Evolutionary conservation across 2,329 filamentous ascomycete genomes (phyloP), one percentile per base, ranked within the genome.

Genomic region (Fusarium sp.): DNA sequence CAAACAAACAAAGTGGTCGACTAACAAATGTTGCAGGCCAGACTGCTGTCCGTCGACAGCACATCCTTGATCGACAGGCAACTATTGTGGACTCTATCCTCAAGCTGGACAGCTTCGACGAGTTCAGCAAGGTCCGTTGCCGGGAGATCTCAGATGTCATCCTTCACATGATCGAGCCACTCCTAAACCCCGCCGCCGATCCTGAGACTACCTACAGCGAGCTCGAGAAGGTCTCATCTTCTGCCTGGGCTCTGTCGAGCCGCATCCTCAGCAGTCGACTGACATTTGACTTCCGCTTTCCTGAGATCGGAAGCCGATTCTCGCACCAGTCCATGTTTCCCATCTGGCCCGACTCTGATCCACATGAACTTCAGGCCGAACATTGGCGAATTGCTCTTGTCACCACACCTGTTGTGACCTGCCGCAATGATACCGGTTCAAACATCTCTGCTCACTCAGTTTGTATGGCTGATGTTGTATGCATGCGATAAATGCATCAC

Each of bases 331-430:
- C 81, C 72, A 90, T 87, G 85, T 79, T 81, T 51, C 84, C 72
- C 61, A 82, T 87, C 68, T 87, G 87, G 79, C 82, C 83, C 30
- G 72, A 77, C 41, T 75, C 81, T 34, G 82, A 85, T 41, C 81
- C 84, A 1, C 78, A 82, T 62, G 81, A 85, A 58, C 78, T 89
- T 26, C 87, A 89, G 80, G 80, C 83, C 11, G 83, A 83, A 74
- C 87, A 89, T 75, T 86, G 83, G 80, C 85, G 88, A 10, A 79
- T 90, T n/a, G 85, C 86, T 60, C 82, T 89, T 4, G 86, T 88
- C 34, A 85, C 88, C 10, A 89, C 88, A 0, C 88, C 88, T 2
- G 84, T 86, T 14, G 84, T 90, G 51, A 89, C 87, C 5, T 84
- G 88, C 74, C 84, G 87, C 38, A 87, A 89, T 70, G 87, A 89